A percentile compares a stretch with the other conserved stretches of the same genome.
Evolutionary conservation across 2,329 filamentous ascomycete genomes (phyloP).

Genomic region (Diaporthe sp.): DNA sequence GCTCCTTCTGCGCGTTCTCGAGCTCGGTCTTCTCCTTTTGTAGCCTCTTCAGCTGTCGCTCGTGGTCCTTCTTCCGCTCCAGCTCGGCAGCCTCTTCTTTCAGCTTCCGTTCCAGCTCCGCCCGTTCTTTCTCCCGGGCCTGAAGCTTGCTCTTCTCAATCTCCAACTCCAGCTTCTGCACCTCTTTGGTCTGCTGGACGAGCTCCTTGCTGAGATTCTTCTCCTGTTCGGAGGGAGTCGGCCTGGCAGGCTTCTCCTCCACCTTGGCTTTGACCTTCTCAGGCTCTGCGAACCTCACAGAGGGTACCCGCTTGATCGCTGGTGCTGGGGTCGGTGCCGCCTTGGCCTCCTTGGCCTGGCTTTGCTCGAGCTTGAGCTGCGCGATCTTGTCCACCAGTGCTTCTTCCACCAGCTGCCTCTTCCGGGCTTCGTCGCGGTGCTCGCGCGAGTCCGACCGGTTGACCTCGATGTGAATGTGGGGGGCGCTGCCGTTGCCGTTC

Average conservation of each 20-base stretch:
- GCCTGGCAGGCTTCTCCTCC: slow-evolving; percentile 7
- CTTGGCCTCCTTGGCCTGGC: slow-evolving; percentile 14
- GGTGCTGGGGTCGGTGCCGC: not conserved
- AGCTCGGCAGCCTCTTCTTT: slow-evolving; percentile 24
- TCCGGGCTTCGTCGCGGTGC: slow-evolving; percentile 14
- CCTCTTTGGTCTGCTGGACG: slow-evolving; percentile 32
- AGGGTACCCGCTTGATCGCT: slow-evolving; percentile 15
- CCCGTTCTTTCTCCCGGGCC: slow-evolving; percentile 30
- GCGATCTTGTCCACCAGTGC: slow-evolving; percentile 33
- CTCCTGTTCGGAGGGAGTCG: slow-evolving; percentile 12
- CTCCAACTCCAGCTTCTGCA: slow-evolving; percentile 33
- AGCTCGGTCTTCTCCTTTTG: slow-evolving; percentile 29
- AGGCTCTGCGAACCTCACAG: slow-evolving; percentile 32
- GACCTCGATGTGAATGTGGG: slow-evolving; percentile 33
- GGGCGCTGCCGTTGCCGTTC: slow-evolving; percentile 5
- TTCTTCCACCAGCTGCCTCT: slow-evolving; percentile 22
- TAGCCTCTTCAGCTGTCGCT: slow-evolving; percentile 23
- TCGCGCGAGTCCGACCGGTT: slow-evolving; percentile 24
- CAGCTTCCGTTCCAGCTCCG: slow-evolving; percentile 17
- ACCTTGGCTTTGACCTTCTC: slow-evolving; percentile 17
- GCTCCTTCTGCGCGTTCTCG: slow-evolving; percentile 13
- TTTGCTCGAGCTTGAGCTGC: slow-evolving; percentile 33
- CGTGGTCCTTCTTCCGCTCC: slow-evolving; percentile 29
- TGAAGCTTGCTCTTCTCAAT: slow-evolving; percentile 29
- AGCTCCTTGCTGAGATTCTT: slow-evolving; percentile 33